Conservation (phyloP, 2,329 filamentous ascomycete species). For the Grosmannia huntii region DNA sequence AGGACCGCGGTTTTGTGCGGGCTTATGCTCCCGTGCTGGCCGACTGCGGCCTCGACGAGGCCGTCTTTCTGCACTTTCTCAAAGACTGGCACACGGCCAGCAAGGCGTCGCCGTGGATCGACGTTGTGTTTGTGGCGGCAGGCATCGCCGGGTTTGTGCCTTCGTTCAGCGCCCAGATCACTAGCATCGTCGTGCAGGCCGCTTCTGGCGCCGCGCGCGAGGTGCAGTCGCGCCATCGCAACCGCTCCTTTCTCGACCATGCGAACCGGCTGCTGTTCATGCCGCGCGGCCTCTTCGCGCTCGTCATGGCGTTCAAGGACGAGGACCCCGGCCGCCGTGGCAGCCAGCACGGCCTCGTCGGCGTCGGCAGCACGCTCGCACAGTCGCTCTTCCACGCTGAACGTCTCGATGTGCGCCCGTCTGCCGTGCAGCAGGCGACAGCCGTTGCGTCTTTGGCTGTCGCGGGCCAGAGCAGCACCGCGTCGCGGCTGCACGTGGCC, state of each 20-base stretch:
- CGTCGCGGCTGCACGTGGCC: conserved; percentile 17
- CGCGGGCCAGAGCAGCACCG: too few relatives aligned
- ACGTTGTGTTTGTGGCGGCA: conserved; percentile 13
- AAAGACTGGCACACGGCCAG: conserved; percentile 18
- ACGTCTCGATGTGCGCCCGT: conserved; percentile 21
- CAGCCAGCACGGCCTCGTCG: not conserved
- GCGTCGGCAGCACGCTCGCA: too few relatives aligned
- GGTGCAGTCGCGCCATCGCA: conserved; percentile 15
- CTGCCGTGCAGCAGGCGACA: conserved; percentile 12
- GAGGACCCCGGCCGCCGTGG: conserved; percentile 3
- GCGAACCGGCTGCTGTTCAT: conserved; percentile 19
- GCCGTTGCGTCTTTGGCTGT: too few relatives aligned
- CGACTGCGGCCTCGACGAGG: conserved; percentile 21
- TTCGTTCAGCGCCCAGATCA: conserved; percentile 18
- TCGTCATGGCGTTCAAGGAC: conserved; percentile 19
- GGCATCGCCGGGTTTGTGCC: conserved; percentile 16
- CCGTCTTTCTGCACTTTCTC: conserved; percentile 23
- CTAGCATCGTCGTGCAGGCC: conserved; percentile 14
- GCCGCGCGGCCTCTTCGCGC: conserved; percentile 18
- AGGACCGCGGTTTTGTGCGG: conserved; percentile 24
- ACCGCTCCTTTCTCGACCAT: conserved; percentile 16
- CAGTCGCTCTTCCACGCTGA: conserved; percentile 5
- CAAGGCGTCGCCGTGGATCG: conserved; percentile 13
- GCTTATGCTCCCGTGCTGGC: conserved; percentile 24
- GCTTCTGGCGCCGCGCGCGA: conserved; percentile 16